Evolutionary conservation across 1,139 yeast genomes (phyloP).

Genomic region (Sugiyamaella paludigena): DNA sequence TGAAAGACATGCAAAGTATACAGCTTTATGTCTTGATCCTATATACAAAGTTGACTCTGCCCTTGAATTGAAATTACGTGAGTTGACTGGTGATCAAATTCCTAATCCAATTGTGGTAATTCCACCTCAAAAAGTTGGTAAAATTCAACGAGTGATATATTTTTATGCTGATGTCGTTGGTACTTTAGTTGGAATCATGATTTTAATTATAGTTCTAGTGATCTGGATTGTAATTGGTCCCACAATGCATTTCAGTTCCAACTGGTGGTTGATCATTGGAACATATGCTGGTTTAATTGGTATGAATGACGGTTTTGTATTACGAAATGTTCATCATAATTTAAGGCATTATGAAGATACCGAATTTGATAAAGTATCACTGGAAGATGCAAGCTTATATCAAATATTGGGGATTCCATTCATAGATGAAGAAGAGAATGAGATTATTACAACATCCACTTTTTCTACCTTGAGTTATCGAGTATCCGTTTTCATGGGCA

Average conservation of each 20-base stretch:
- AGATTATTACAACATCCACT: too few species aligned
- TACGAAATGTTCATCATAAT: slow-evolving; percentile 37
- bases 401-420: too few species aligned
- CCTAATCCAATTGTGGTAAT: slow-evolving; percentile 29
- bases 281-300: slow-evolving; percentile 45
- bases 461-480: too few species aligned
- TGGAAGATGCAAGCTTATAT: slow-evolving; percentile 1
- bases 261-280: slow-evolving; percentile 46
- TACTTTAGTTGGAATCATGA: slow-evolving; percentile 40
- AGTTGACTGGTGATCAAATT: slow-evolving; percentile 21
- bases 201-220: slow-evolving; percentile 36
- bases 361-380: not conserved
- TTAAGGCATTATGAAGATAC: not conserved
- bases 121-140: slow-evolving; percentile 28
- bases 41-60: slow-evolving; percentile 33
- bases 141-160: slow-evolving; percentile 23
- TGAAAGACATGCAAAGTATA: slow-evolving; percentile 37
- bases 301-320: slow-evolving; percentile 42
- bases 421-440: too few species aligned
- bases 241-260: slow-evolving; percentile 36
- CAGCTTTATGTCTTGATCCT: slow-evolving; percentile 29
- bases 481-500: too few species aligned
- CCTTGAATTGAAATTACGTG: slow-evolving; percentile 34
- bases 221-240: slow-evolving; percentile 42
- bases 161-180: slow-evolving; percentile 44